These are phyloP conservation scores for Cryptosporidium canis DNA, from an alignment of 169 alveolate species.

Conservation along the genomic window DNA sequence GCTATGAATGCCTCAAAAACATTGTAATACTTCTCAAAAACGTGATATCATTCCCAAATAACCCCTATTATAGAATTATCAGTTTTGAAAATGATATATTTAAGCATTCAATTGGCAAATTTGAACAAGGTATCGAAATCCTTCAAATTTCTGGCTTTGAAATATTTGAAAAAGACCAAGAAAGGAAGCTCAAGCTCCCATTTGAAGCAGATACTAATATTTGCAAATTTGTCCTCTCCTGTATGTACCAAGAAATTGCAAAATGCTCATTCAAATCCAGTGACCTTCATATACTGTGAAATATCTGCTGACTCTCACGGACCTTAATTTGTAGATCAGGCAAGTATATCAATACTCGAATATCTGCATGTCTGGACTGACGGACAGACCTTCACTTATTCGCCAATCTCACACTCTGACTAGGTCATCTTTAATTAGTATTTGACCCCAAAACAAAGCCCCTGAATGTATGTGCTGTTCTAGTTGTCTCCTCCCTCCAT, in stretches of 20 bases:
- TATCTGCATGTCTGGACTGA: too few species aligned
- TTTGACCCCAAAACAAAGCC: too few species aligned
- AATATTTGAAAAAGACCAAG: slow-evolving; percentile 13
- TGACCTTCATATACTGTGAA: neutral
- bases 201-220: slow-evolving; percentile 2
- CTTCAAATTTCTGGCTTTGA: slow-evolving; percentile 45
- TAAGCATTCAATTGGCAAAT: slow-evolving; percentile 30
- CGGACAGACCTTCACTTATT: too few species aligned
- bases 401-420: too few species aligned
- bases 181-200: slow-evolving; percentile 6
- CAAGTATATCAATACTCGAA: neutral
- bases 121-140: slow-evolving; percentile 20
- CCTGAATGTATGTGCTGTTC: too few species aligned
- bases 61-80: slow-evolving; percentile 6
- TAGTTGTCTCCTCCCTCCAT: too few species aligned
- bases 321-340: neutral
- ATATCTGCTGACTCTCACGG: neutral
- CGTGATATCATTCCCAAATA: slow-evolving; percentile 32
- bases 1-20: slow-evolving; percentile 30
- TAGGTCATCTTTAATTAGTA: too few species aligned
- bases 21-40: slow-evolving; percentile 5
- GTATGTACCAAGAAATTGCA: slow-evolving; percentile 27
- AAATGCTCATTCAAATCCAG: neutral
- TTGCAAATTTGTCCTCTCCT: slow-evolving; percentile 1
- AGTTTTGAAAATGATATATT: slow-evolving; percentile 22